phyloP scores from a whole-genome alignment of 2,329 filamentous ascomycete species.

The Alternaria ethzedia region DNA sequence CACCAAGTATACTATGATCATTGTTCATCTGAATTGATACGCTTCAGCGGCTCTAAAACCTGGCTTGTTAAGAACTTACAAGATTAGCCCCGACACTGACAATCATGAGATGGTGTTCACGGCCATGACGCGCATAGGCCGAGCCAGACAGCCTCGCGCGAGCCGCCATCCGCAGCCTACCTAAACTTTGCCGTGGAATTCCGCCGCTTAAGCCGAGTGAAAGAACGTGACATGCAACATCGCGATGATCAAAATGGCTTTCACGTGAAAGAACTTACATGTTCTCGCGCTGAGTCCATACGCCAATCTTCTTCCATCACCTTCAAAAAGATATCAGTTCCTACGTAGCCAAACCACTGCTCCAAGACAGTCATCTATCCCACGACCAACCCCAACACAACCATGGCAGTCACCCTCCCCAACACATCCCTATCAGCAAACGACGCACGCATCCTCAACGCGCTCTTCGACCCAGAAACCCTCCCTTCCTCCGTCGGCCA shows the following conservation, averaged over 20 bases:
- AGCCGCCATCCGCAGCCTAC: neutral
- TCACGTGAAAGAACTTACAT: neutral
- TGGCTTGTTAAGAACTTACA: no score
- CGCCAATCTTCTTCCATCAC: neutral
- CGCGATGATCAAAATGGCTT: neutral
- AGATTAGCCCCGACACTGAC: no score
- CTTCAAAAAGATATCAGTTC: neutral
- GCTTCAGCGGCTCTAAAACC: neutral
- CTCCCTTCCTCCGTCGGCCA: conserved; percentile 58
- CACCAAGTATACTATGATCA: no score
- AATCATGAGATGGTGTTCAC: neutral
- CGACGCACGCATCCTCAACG: conserved; percentile 46
- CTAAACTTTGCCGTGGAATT: conserved; percentile 16
- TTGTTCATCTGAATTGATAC: neutral
- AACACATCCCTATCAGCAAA: conserved; percentile 54
- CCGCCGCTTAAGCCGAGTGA: conserved; percentile 26
- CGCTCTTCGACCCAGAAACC: conserved; percentile 51
- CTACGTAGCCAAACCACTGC: neutral
- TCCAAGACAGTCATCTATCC: neutral
- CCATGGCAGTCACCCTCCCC: conserved; percentile 46
- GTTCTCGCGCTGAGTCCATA: neutral
- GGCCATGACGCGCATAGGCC: neutral
- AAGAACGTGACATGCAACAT: conserved; percentile 3
- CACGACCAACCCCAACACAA: neutral
- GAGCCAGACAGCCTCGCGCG: neutral